phyloP scores from a whole-genome alignment of 176 grass and related monocot genomes.

The Leersia perrieri region DNA sequence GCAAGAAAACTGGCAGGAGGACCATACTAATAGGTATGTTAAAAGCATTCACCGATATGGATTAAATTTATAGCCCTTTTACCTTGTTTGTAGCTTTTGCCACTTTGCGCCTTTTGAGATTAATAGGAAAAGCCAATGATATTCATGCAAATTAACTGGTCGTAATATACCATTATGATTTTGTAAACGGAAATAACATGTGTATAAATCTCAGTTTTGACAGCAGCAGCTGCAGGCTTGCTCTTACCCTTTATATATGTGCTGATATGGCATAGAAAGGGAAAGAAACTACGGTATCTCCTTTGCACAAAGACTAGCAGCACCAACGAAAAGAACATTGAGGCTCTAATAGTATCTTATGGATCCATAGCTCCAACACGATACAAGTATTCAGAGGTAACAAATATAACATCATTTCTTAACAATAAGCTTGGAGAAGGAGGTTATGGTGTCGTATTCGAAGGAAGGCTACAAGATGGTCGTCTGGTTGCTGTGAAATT shows the following conservation, averaged over 20 bases:
- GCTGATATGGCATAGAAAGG: not conserved
- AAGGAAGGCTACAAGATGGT: slow-evolving; percentile 23
- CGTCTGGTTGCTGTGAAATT: slow-evolving; percentile 37
- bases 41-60: not conserved
- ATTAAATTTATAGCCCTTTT: too few relatives aligned
- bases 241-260: slow-evolving; percentile 22
- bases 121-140: not conserved
- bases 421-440: slow-evolving; percentile 41
- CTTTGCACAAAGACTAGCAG: not conserved
- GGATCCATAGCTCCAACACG: slow-evolving; percentile 50
- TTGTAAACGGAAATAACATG: not conserved
- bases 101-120: not conserved
- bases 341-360: slow-evolving; percentile 15
- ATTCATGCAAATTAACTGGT: not conserved
- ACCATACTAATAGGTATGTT: slow-evolving; percentile 1
- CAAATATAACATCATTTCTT: slow-evolving; percentile 44
- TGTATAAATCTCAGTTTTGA: slow-evolving; percentile 9
- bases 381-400: slow-evolving; percentile 53
- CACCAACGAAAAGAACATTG: not conserved
- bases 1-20: not conserved
- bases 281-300: not conserved
- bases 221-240: not conserved
- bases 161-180: not conserved
- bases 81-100: not conserved
- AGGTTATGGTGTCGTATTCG: slow-evolving; percentile 45